Evolutionary conservation across 192 early-diverging fungal species (phyloP).

Genomic region (Podila horticola): DNA sequence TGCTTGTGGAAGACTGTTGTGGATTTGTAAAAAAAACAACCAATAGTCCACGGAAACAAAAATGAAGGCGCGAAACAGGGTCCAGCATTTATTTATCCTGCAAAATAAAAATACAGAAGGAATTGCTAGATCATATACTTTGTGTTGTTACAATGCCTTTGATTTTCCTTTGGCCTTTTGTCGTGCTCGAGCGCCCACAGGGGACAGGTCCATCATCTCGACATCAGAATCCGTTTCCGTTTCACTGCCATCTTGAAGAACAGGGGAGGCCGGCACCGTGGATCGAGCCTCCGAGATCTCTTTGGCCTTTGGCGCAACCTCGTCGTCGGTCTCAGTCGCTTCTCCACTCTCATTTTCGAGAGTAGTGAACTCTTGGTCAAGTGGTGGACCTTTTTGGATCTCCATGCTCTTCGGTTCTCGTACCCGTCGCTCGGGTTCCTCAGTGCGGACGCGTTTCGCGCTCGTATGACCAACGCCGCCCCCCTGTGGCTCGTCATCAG

Average conservation of each 20-base stretch:
- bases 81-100: no score
- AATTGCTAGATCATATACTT: neutral
- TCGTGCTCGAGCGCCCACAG: neutral
- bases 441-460: neutral
- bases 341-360: no score
- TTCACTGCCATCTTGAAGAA: neutral
- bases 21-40: constrained; percentile 20
- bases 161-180: neutral
- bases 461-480: no score
- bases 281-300: no score
- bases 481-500: neutral
- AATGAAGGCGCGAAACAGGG: neutral
- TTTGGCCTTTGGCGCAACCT: neutral
- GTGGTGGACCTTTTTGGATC: no score
- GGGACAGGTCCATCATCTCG: neutral
- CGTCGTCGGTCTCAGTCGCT: neutral
- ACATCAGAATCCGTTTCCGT: neutral
- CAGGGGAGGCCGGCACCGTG: no score
- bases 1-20: constrained; percentile 74
- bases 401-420: no score
- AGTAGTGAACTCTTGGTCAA: no score
- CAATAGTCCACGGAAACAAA: constrained; percentile 1
- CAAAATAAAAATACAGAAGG: neutral
- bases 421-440: neutral
- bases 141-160: neutral